Percentiles rank a stretch among this genome's conserved stretches.
Evolutionary conservation across 208 protist species (phyloP).

Genomic region (Leishmania major): DNA sequence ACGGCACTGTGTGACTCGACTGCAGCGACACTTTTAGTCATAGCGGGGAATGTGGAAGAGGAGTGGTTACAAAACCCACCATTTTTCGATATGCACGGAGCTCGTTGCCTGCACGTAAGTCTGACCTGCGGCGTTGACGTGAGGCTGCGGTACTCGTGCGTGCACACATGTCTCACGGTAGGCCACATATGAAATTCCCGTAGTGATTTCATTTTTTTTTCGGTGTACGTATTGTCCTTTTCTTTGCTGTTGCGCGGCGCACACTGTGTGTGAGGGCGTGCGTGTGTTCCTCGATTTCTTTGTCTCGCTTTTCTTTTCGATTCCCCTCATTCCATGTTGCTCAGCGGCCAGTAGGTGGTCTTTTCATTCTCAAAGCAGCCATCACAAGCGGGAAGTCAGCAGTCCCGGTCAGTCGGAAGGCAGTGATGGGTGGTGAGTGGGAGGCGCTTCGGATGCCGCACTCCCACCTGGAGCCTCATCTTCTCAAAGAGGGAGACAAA

Average conservation of each 20-base stretch:
- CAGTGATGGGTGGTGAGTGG: neutral
- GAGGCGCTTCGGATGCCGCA: neutral
- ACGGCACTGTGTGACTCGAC: neutral
- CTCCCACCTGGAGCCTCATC: neutral
- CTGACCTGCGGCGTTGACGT: neutral
- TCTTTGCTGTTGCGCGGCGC: neutral
- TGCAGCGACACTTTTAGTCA: neutral
- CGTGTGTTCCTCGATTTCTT: neutral
- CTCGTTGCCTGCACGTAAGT: neutral
- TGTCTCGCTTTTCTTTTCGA: neutral
- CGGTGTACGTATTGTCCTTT: neutral
- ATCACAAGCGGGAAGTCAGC: neutral
- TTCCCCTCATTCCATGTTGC: neutral
- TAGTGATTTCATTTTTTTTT: neutral
- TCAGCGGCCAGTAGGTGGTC: neutral
- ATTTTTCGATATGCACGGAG: neutral
- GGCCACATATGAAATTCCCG: neutral
- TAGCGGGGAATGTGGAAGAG: neutral
- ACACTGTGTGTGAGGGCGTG: neutral
- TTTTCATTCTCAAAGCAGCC: neutral
- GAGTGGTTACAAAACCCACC: neutral
- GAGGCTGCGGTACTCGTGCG: neutral
- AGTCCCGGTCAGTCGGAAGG: neutral
- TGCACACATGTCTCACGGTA: neutral
- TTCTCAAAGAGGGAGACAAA: neutral